These are phyloP conservation scores for Wilcoxina mikolae DNA, from an alignment of 495 filamentous ascomycete genomes.

Conservation along the genomic window DNA sequence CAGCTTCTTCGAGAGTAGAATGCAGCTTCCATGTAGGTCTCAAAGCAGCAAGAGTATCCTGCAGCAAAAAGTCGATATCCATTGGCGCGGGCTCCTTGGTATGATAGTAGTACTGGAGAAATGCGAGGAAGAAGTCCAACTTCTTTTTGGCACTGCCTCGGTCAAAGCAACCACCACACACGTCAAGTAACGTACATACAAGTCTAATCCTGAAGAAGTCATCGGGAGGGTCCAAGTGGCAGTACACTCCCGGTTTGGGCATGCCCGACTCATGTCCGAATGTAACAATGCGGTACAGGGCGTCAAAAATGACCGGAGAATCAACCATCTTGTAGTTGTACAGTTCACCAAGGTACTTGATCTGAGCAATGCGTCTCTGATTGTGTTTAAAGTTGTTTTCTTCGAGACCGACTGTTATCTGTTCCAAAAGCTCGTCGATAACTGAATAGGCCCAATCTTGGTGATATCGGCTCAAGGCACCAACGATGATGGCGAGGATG, in stretches of 20 bases:
- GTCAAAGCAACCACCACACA: conserved; percentile 91
- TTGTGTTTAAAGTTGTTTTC: conserved; percentile 97
- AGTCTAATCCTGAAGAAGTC: conserved; percentile 92
- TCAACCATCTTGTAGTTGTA: conserved; percentile 98
- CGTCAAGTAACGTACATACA: conserved; percentile 78
- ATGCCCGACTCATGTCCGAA: conserved; percentile 79
- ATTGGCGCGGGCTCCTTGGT: conserved; percentile 88
- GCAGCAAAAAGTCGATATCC: conserved; percentile 93
- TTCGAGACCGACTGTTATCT: conserved; percentile 76
- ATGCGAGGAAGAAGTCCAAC: conserved; percentile 93
- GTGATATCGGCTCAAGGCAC: conserved; percentile 78
- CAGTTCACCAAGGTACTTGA: conserved; percentile 91
- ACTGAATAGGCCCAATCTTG: conserved; percentile 74
- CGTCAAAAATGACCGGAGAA: conserved; percentile 88
- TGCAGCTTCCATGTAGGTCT: conserved; percentile 85
- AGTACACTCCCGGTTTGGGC: conserved; percentile 60
- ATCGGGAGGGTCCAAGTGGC: conserved; percentile 69
- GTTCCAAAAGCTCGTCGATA: conserved; percentile 80
- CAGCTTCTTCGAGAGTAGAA: conserved; percentile 66
- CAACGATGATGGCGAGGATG: conserved; percentile 79
- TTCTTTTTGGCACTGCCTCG: conserved; percentile 88
- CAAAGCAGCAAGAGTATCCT: conserved; percentile 72
- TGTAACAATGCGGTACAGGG: conserved; percentile 81
- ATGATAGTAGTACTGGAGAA: conserved; percentile 92
- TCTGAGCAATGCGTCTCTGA: conserved; percentile 85